These are phyloP conservation scores for Naganishia kalamii DNA, from an alignment of 768 basidiomycete species.

Conservation along the genomic window DNA sequence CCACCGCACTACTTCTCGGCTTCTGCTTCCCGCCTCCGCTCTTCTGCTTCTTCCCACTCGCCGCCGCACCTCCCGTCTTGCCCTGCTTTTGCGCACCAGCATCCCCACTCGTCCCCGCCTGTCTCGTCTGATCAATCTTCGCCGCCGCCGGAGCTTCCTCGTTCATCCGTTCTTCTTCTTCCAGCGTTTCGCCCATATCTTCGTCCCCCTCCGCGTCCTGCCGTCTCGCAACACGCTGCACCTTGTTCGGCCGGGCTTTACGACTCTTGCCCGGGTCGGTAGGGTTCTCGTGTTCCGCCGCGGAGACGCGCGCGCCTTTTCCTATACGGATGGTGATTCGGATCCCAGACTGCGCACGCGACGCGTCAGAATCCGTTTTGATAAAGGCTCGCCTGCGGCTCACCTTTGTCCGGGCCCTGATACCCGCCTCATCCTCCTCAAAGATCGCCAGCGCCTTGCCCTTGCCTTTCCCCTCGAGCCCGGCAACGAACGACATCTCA, in stretches of 20 bases:
- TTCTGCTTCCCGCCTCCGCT: background rate
- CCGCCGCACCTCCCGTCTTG: background rate
- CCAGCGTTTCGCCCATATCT: background rate
- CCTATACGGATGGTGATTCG: constrained; percentile 17
- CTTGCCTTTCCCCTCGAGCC: background rate
- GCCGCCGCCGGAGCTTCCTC: background rate
- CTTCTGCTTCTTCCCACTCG: background rate
- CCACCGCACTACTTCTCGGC: background rate
- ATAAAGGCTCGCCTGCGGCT: background rate
- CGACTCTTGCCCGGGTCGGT: background rate
- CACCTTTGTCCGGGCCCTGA: background rate
- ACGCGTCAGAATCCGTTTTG: background rate
- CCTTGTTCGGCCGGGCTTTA: constrained; percentile 28
- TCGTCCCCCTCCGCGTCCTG: background rate
- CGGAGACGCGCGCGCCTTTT: constrained; percentile 24
- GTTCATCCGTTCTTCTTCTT: constrained; percentile 11
- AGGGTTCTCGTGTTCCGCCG: background rate
- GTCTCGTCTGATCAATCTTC: background rate
- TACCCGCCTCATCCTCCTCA: constrained; percentile 5
- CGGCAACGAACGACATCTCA: constrained; percentile 28
- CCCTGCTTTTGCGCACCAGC: background rate
- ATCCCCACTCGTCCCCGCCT: background rate
- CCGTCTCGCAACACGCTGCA: constrained; percentile 18
- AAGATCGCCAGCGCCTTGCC: constrained; percentile 1
- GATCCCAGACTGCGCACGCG: background rate